Evolutionary conservation across 2,329 filamentous ascomycete species (phyloP).

Genomic region (Neonectria hederae): DNA sequence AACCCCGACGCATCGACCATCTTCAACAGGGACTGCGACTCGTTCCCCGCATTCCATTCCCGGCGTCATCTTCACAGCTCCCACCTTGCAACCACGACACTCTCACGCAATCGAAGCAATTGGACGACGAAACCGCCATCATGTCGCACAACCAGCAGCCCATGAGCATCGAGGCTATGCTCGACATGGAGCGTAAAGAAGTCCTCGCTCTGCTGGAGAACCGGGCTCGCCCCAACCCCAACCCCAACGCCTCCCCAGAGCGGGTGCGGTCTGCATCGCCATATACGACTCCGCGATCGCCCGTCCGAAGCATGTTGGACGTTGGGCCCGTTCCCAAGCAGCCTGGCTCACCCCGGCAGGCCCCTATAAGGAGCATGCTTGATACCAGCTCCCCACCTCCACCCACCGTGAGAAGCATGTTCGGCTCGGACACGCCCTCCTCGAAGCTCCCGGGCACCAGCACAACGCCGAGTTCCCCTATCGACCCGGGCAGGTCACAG

Average conservation of each 20-base stretch:
- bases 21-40: constrained; percentile 3
- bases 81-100: not conserved
- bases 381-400: constrained; percentile 50
- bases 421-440: constrained; percentile 56
- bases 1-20: constrained; percentile 4
- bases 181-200: constrained; percentile 81
- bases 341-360: constrained; percentile 53
- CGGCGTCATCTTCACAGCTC: constrained; percentile 5
- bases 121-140: constrained; percentile 27
- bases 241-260: constrained; percentile 39
- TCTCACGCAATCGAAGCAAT: constrained; percentile 5
- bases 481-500: constrained; percentile 31
- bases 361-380: constrained; percentile 68
- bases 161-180: constrained; percentile 80
- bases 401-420: constrained; percentile 60
- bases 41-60: constrained; percentile 21
- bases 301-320: constrained; percentile 65
- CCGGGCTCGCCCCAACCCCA: constrained; percentile 45
- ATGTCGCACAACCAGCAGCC: constrained; percentile 52
- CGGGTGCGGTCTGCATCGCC: constrained; percentile 62
- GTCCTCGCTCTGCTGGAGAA: constrained; percentile 75
- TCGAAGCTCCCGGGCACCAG: constrained; percentile 43
- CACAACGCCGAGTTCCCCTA: constrained; percentile 48
- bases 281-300: constrained; percentile 67
- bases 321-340: constrained; percentile 33